These are phyloP conservation scores for Xerocomellus chrysenteron DNA, from an alignment of 768 basidiomycete genomes.

Conservation along the genomic window DNA sequence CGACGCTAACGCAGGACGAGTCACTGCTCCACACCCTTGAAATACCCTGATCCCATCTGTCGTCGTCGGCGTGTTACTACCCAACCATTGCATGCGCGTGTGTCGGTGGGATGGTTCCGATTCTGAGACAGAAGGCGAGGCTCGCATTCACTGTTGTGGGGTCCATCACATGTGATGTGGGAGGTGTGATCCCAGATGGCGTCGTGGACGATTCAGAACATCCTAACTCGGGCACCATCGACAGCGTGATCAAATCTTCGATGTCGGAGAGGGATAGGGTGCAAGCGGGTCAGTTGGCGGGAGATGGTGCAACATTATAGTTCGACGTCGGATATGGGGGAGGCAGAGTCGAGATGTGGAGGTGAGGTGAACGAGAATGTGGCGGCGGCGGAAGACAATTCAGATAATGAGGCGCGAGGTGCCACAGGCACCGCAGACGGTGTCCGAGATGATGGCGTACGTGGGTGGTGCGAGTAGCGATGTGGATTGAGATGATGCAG, in stretches of 20 bases:
- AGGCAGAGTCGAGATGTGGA: conserved; percentile 42
- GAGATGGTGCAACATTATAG: conserved; percentile 27
- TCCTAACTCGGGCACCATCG: conserved; percentile 72
- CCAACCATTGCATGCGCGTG: too few species aligned
- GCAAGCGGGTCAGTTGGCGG: conserved; percentile 40
- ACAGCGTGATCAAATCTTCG: conserved; percentile 70
- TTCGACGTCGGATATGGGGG: conserved; percentile 36
- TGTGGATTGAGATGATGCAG: conserved; percentile 25
- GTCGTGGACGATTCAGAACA: conserved; percentile 35
- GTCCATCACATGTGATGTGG: conserved; percentile 23
- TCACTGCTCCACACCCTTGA: too few species aligned
- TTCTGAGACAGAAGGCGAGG: conserved; percentile 38
- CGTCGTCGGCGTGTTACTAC: too few species aligned
- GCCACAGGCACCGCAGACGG: conserved; percentile 16
- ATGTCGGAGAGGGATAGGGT: conserved; percentile 66
- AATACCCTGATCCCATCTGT: too few species aligned
- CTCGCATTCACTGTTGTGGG: conserved; percentile 27
- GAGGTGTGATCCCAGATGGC: conserved; percentile 25
- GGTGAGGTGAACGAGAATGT: conserved; percentile 36
- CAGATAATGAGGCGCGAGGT: conserved; percentile 27
- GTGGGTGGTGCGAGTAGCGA: conserved; percentile 26
- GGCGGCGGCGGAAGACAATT: conserved; percentile 39
- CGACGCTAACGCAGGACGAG: too few species aligned
- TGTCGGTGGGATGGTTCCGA: conserved; percentile 21
- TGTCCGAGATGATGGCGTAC: conserved; percentile 23